Conservation (phyloP, 2,329 filamentous ascomycete species). For the Akanthomyces muscarius region DNA sequence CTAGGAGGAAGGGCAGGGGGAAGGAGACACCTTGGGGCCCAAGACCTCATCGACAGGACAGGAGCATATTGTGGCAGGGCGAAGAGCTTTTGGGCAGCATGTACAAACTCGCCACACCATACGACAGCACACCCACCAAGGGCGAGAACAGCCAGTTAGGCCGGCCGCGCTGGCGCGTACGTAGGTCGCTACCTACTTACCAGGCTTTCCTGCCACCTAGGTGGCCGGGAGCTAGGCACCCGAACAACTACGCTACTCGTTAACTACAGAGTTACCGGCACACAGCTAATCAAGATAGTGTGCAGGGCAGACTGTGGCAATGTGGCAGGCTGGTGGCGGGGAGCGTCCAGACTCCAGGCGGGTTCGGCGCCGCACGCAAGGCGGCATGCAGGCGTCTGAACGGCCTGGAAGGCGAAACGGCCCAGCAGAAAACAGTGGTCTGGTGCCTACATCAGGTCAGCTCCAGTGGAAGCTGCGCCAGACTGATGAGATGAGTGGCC, state of each 20-base stretch:
- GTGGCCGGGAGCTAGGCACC: background rate
- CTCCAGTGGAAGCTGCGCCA: background rate
- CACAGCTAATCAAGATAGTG: background rate
- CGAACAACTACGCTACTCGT: background rate
- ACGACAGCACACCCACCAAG: background rate
- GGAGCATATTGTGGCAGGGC: conserved; percentile 5
- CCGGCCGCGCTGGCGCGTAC: background rate
- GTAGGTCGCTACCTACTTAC: background rate
- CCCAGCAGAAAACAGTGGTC: conserved; percentile 3
- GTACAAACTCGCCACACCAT: conserved; percentile 4
- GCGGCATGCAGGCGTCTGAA: background rate
- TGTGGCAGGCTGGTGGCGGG: background rate
- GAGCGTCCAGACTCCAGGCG: background rate
- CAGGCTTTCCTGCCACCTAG: no score
- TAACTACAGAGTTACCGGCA: background rate
- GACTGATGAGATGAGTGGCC: background rate
- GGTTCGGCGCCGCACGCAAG: background rate
- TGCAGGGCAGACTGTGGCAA: background rate
- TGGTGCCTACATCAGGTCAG: background rate
- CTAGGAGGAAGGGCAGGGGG: conserved; percentile 1
- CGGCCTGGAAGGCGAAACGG: background rate
- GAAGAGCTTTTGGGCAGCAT: background rate
- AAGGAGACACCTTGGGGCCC: conserved; percentile 1
- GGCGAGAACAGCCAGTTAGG: background rate
- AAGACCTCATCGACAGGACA: conserved; percentile 3